These are phyloP conservation scores for Aspergillus indologenus DNA, from an alignment of 495 filamentous ascomycete genomes.

Conservation along the genomic window DNA sequence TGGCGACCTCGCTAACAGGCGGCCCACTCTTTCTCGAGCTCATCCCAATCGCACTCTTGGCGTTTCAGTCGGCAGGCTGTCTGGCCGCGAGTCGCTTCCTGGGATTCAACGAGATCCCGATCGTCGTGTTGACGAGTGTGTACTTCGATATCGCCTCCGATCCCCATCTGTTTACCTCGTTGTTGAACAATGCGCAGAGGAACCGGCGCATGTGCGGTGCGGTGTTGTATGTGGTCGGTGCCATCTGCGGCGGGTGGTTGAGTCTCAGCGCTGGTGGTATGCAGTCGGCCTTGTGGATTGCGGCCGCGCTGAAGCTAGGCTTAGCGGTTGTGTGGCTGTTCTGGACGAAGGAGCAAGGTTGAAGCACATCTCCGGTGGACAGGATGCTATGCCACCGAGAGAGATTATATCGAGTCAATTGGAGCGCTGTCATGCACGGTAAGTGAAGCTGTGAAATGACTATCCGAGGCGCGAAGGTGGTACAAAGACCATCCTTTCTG, in stretches of 20 bases:
- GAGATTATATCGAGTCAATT: too few species aligned
- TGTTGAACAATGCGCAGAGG: constrained; percentile 64
- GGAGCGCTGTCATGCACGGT: too few species aligned
- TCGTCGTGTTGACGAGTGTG: constrained; percentile 66
- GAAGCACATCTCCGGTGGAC: too few species aligned
- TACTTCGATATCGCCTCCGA: constrained; percentile 63
- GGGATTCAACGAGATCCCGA: constrained; percentile 67
- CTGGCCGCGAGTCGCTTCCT: constrained; percentile 60
- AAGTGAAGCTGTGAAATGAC: too few species aligned
- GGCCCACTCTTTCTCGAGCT: constrained; percentile 18
- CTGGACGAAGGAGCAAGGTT: constrained; percentile 12
- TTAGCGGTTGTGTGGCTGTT: constrained; percentile 21
- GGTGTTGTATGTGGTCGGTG: constrained; percentile 54
- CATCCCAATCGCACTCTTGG: constrained; percentile 57
- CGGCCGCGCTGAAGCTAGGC: constrained; percentile 49
- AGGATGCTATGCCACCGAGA: too few species aligned
- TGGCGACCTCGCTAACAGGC: neutral
- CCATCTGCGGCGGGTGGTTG: constrained; percentile 62
- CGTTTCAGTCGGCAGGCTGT: constrained; percentile 66
- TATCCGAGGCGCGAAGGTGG: too few species aligned
- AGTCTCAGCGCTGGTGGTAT: constrained; percentile 49
- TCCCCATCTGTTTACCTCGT: constrained; percentile 46
- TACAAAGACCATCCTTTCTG: too few species aligned
- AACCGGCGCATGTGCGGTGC: constrained; percentile 57
- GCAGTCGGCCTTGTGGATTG: constrained; percentile 51